phyloP scores from a whole-genome alignment of 2,329 filamentous ascomycete genomes.

The Sporothrix brunneoviolacea region DNA sequence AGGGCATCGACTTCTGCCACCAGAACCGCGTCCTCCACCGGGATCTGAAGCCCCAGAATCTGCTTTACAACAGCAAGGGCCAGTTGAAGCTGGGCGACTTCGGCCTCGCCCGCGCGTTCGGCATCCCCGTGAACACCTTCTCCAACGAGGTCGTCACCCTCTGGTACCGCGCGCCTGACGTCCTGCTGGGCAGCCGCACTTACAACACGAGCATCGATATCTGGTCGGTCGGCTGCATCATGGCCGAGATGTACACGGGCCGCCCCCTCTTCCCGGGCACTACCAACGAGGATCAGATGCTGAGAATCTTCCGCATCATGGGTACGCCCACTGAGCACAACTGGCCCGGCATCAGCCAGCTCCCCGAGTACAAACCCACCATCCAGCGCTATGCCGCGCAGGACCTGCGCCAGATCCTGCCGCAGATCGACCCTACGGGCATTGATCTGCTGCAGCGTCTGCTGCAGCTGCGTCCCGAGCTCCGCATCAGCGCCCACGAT shows the following conservation, averaged over 20 bases:
- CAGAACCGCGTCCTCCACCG: conserved; percentile 94
- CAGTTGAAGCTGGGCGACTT: conserved; percentile 92
- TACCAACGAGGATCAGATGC: conserved; percentile 94
- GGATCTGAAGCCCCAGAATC: conserved; percentile 92
- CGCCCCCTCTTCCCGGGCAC: conserved; percentile 93
- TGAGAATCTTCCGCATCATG: conserved; percentile 98
- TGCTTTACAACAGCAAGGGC: conserved; percentile 88
- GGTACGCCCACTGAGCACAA: conserved; percentile 91
- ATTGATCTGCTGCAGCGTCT: conserved; percentile 84
- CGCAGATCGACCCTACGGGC: conserved; percentile 80
- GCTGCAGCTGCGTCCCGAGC: conserved; percentile 87
- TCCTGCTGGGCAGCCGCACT: conserved; percentile 84
- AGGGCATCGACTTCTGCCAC: conserved; percentile 96
- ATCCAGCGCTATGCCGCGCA: conserved; percentile 94
- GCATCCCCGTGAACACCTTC: conserved; percentile 96
- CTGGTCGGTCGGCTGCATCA: conserved; percentile 98
- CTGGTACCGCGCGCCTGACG: conserved; percentile 96
- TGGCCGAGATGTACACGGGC: conserved; percentile 99
- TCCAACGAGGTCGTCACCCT: conserved; percentile 96
- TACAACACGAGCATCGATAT: conserved; percentile 99
- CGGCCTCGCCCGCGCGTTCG: conserved; percentile 86
- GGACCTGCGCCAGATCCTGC: conserved; percentile 77
- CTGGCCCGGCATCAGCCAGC: conserved; percentile 91
- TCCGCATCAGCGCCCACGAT: conserved; percentile 80
- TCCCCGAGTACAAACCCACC: conserved; percentile 95